These are phyloP conservation scores for Teunomyces barrocoloradensis DNA, from an alignment of 805 yeast genomes.

Conservation along the genomic window DNA sequence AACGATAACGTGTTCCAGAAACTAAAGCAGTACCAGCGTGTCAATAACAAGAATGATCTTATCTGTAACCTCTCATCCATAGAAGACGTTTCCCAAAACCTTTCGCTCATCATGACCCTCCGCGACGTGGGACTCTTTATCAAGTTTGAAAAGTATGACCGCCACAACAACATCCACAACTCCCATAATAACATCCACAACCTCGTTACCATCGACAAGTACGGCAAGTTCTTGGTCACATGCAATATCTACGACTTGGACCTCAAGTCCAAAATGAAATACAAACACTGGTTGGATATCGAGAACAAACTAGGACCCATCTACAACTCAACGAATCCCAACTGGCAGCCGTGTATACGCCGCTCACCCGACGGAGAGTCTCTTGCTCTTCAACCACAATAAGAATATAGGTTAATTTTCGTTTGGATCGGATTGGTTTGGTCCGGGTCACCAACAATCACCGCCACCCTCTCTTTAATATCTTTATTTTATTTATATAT, in stretches of 20 bases:
- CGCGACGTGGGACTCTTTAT: slow-evolving; percentile 57
- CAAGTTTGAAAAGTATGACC: slow-evolving; percentile 33
- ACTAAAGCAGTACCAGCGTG: slow-evolving; percentile 32
- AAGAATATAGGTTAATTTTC: neutral
- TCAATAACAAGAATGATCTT: slow-evolving; percentile 30
- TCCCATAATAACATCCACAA: slow-evolving; percentile 28
- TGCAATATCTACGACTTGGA: slow-evolving; percentile 49
- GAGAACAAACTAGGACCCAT: slow-evolving; percentile 37
- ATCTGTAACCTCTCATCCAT: slow-evolving; percentile 28
- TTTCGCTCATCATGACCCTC: slow-evolving; percentile 49
- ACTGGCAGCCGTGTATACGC: slow-evolving; percentile 29
- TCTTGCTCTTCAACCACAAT: neutral
- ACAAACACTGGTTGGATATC: slow-evolving; percentile 43
- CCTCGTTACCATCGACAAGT: slow-evolving; percentile 21
- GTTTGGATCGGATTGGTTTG: neutral
- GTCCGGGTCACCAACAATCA: neutral
- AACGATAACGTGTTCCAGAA: slow-evolving; percentile 33
- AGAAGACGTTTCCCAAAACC: slow-evolving; percentile 39
- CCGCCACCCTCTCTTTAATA: neutral
- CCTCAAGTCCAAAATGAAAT: slow-evolving; percentile 43
- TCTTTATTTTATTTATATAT: neutral
- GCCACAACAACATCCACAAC: slow-evolving; percentile 25
- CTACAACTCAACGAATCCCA: slow-evolving; percentile 28
- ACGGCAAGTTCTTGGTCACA: slow-evolving; percentile 28
- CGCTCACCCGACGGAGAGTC: slow-evolving; percentile 6